Conservation (phyloP, 2,329 filamentous ascomycete species). For the Elsinoe batatas region DNA sequence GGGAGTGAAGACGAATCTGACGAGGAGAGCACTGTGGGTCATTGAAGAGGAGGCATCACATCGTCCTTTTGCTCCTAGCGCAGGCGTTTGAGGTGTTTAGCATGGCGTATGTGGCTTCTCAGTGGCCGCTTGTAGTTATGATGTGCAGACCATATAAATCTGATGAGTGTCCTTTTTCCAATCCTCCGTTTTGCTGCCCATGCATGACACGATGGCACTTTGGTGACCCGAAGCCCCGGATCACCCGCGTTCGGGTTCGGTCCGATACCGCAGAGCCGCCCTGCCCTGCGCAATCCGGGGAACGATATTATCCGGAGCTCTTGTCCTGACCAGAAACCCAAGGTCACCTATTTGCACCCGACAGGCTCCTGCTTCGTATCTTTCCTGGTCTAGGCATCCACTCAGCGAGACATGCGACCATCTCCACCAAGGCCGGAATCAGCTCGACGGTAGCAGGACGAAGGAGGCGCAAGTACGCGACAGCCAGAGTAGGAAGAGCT, state of each 20-base stretch:
- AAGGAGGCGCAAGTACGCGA: not conserved
- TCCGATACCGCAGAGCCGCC: conserved; percentile 5
- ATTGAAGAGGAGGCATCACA: not conserved
- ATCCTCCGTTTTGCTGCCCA: no score
- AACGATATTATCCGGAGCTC: conserved; percentile 4
- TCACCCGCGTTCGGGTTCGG: not conserved
- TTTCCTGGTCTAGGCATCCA: not conserved
- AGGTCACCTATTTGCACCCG: not conserved
- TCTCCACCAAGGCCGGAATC: not conserved
- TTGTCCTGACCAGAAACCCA: not conserved
- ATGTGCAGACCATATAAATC: not conserved
- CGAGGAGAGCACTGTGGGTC: not conserved
- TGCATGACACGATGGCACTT: not conserved
- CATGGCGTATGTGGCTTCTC: not conserved
- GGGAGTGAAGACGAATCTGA: conserved; percentile 36
- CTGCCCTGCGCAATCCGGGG: not conserved
- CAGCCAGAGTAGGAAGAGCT: not conserved
- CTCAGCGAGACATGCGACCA: not conserved
- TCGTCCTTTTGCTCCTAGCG: conserved; percentile 10
- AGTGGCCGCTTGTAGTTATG: not conserved
- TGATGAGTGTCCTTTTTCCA: no score
- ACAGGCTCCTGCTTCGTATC: not conserved
- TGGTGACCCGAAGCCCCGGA: conserved; percentile 1
- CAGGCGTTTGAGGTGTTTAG: conserved; percentile 13
- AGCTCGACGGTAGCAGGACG: not conserved